Base-by-base conservation (phyloP, 2,329 filamentous ascomycete genomes). In the Penicillium sp. region DNA sequence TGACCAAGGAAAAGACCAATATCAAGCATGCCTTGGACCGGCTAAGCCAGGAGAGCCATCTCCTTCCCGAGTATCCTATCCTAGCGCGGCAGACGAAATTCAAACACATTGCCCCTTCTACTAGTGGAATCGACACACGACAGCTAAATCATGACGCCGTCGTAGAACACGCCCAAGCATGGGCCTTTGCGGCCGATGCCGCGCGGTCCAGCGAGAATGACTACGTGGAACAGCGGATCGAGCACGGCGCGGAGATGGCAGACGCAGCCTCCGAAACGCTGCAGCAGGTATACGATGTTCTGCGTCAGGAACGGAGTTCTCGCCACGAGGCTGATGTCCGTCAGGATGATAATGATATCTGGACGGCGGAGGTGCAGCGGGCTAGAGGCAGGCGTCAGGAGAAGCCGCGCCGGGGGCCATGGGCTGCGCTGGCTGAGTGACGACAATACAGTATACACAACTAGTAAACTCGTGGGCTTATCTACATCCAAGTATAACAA, bases 61-160 rank as follows among this genome's bases (percentile, higher is more conserved):
- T 76, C 8, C 71, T 75, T n/a, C 71, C 73, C 1, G 71, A 74
- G 51, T 75, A 75, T 49, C 72, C 73, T 3, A 64, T 72, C 23
- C 61, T 69, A 6, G 65, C 68, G 20, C 67, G 65, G 33, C 72
- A 75, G 50, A 62, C 68, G 5, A 70, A 69, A 38, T 72, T 72
- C 62, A 71, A 72, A 50, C 65, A 71, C 43, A 64, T 66, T 26
- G 64, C 67, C 2, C 63, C 67, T 9, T 62, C 68, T 16, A 3
- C 52, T 38, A 26, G 1, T 42, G 64, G 60, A 28, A 62, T 64
- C 11, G 45, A 38, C 45, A 1, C 21, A 14, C 42, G 24, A 33
- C 55, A 59, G 24, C 59, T 43, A 12, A 61, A 63, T n/a, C 48
- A 62, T 0, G 70, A 73, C 30, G 70, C 72, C 47, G 56, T 74